Evolutionary conservation across 2,329 filamentous ascomycete genomes (phyloP), one percentile per base, ranked within the genome.

Genomic region (Ophiostoma novo-ulmi): DNA sequence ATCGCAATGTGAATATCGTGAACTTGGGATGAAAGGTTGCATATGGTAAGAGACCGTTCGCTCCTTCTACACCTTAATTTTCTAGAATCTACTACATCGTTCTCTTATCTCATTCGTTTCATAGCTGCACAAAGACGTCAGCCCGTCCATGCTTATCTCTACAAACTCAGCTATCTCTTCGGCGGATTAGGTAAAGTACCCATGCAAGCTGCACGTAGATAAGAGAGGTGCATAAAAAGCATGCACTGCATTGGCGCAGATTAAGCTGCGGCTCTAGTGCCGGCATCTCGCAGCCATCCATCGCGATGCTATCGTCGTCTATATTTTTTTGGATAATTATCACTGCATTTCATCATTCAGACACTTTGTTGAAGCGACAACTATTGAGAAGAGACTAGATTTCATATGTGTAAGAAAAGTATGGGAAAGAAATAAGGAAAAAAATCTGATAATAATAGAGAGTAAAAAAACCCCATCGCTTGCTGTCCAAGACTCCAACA

Each of bases 21-120:
- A 55, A 22, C 48, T 55, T 22, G 52, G 7, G 11, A 26, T 58
- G n/a, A 55, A 22, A 20, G 6, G 48, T 14, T 44, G 5, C 2
- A 20, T 44, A 20, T 17, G 41, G 41, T 20, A 58, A 31, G 52
- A 26, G 20, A 5, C 52, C 22, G 7, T 31, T 58, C n/a, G n/a
- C 52, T 13, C 52, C 5, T n/a, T 48, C 22, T 17, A 17, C 44
- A 7, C 31, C 2, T 10, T 13, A 1, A 1, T 44, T 13, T 14
- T 44, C 41, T 14, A 20, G 4, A 31, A 44, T 17, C 39, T 44
- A 22, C n/a, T 31, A 48, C 44, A n/a, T 10, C 14, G 14, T 55
- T 11, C n/a, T 63, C 58, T 63, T 63, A 63, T 63, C 58, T 63
- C 26, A 63, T 63, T 63, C 58, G 26, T 35, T 35, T 63, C 58